A percentile compares a stretch with the other conserved stretches of the same genome.
Evolutionary conservation across 2,329 filamentous ascomycete species (phyloP).

Genomic region (Atkinsonella hypoxylon): DNA sequence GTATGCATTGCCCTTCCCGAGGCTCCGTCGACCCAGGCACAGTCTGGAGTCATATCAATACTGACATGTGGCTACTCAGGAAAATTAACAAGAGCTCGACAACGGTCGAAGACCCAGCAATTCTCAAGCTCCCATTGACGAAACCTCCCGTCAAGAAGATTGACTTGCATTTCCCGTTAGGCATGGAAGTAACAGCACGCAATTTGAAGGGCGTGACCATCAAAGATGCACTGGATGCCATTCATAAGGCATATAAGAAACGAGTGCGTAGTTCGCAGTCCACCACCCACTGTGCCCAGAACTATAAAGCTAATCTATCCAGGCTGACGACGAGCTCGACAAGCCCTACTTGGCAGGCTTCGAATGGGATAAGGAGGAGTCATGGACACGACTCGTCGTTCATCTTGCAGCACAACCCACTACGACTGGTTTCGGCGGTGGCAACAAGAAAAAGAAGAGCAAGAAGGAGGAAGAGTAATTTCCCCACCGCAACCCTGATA

Average conservation of each 20-base stretch:
- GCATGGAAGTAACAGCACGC: slow-evolving; percentile 75
- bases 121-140: slow-evolving; percentile 70
- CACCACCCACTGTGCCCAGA: background rate
- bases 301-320: slow-evolving; percentile 5
- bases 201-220: slow-evolving; percentile 93
- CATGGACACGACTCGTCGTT: slow-evolving; percentile 76
- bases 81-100: slow-evolving; percentile 82
- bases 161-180: slow-evolving; percentile 81
- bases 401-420: slow-evolving; percentile 66
- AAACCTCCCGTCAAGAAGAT: slow-evolving; percentile 85
- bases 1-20: slow-evolving; percentile 31
- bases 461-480: slow-evolving; percentile 47
- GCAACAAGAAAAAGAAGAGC: slow-evolving; percentile 58
- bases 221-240: slow-evolving; percentile 91
- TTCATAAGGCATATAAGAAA: slow-evolving; percentile 95
- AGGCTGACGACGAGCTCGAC: slow-evolving; percentile 88
- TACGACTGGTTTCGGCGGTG: slow-evolving; percentile 29
- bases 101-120: slow-evolving; percentile 69
- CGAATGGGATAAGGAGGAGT: slow-evolving; percentile 92
- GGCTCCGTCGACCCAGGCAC: no score
- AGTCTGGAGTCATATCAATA: background rate
- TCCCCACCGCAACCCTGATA: slow-evolving; percentile 15
- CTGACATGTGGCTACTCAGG: slow-evolving; percentile 36
- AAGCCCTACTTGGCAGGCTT: slow-evolving; percentile 82
- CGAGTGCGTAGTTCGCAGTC: slow-evolving; percentile 47